Conservation (phyloP, 768 basidiomycete genomes). For the Kwoniella sp. region DNA sequence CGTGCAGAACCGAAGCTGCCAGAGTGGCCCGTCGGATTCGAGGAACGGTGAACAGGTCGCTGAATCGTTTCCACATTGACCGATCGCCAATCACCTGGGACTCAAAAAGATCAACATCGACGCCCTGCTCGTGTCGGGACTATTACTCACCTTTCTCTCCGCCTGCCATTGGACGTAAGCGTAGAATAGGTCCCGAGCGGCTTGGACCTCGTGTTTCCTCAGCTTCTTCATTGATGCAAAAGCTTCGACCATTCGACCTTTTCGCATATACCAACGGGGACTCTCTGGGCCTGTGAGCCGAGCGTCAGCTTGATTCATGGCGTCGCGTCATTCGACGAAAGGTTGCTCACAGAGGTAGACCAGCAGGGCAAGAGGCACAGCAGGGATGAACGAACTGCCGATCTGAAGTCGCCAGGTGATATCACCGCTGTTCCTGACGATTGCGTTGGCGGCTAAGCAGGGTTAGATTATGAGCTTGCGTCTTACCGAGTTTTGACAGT, state of each 20-base stretch:
- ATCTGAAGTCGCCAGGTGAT: constrained; percentile 59
- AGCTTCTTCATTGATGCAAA: constrained; percentile 55
- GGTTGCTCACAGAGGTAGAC: constrained; percentile 42
- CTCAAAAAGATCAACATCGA: not conserved
- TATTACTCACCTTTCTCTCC: constrained; percentile 50
- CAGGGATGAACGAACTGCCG: constrained; percentile 56
- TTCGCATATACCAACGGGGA: constrained; percentile 58
- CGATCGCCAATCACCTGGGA: constrained; percentile 10
- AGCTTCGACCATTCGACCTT: constrained; percentile 54
- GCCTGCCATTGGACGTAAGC: constrained; percentile 53
- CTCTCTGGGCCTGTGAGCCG: constrained; percentile 37
- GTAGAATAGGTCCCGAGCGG: constrained; percentile 59
- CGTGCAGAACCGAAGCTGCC: constrained; percentile 56
- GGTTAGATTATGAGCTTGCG: not conserved
- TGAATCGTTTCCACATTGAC: constrained; percentile 49
- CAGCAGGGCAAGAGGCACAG: constrained; percentile 34
- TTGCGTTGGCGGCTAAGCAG: constrained; percentile 34
- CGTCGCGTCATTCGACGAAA: too few relatives aligned
- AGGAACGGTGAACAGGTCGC: constrained; percentile 57
- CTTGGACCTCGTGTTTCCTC: constrained; percentile 54
- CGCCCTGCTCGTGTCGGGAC: constrained; percentile 26
- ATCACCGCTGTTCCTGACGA: constrained; percentile 50
- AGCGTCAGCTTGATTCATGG: too few relatives aligned
- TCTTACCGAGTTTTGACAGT: not conserved
- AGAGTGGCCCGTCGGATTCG: constrained; percentile 57